These are phyloP conservation scores for Tetrastigma voinierianum DNA, from an alignment of 164 flowering plant species.

Conservation along the genomic window DNA sequence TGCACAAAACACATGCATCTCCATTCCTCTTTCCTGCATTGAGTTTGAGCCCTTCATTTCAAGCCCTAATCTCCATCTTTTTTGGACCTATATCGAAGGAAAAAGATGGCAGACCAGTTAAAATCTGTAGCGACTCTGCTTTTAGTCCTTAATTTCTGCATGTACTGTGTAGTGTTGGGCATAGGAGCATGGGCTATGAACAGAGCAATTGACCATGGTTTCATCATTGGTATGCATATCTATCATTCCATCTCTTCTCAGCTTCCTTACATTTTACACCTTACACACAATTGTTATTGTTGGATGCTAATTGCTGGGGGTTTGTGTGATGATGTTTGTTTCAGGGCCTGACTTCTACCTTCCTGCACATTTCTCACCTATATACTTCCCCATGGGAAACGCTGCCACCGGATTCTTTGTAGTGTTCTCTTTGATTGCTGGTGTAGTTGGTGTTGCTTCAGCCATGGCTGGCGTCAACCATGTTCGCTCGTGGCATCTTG, in stretches of 20 bases:
- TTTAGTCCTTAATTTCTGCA: slow-evolving; percentile 78
- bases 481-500: slow-evolving; percentile 49
- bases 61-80: background rate
- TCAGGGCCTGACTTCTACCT: slow-evolving; percentile 66
- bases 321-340: background rate
- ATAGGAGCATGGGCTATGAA: slow-evolving; percentile 91
- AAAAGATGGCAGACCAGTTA: slow-evolving; percentile 48
- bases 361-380: slow-evolving; percentile 85
- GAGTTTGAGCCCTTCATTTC: too few relatives aligned
- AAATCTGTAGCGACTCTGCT: slow-evolving; percentile 57
- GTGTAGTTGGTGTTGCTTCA: slow-evolving; percentile 80
- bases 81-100: background rate
- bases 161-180: slow-evolving; percentile 68
- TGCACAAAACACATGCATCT: slow-evolving; percentile 4
- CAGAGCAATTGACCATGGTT: slow-evolving; percentile 73
- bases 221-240: slow-evolving; percentile 64
- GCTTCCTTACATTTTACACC: background rate
- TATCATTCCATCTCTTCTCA: too few relatives aligned
- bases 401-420: slow-evolving; percentile 93
- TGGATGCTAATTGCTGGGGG: background rate
- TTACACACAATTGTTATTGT: background rate
- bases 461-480: slow-evolving; percentile 61
- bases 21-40: background rate
- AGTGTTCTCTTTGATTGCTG: slow-evolving; percentile 64
- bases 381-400: slow-evolving; percentile 87